Conservation (phyloP, 108 stramenopile genomes). For the Nitzschia sp. region DNA sequence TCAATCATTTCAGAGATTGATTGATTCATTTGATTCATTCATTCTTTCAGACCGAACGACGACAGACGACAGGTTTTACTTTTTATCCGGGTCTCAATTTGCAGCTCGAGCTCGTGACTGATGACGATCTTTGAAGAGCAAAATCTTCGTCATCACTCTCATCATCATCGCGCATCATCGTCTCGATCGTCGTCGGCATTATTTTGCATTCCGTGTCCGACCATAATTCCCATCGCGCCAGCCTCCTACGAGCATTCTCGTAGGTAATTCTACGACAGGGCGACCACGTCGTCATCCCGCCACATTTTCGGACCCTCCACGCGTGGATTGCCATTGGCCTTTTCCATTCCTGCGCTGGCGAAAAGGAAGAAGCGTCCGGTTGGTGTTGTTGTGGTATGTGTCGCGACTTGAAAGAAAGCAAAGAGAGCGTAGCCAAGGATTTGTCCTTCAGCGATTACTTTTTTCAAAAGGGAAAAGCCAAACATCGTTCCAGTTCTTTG, state of each 20-base stretch:
- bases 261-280: neutral
- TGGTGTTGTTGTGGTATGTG: too few species aligned
- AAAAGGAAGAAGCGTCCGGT: too few species aligned
- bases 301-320: neutral
- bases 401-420: too few species aligned
- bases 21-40: too few species aligned
- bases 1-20: too few species aligned
- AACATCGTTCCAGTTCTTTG: neutral
- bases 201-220: too few species aligned
- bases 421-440: too few species aligned
- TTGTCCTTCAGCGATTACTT: too few species aligned
- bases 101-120: neutral
- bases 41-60: too few species aligned
- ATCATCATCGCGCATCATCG: neutral
- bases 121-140: conserved; percentile 7
- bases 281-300: neutral
- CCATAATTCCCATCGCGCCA: too few species aligned
- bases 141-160: conserved; percentile 4
- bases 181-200: too few species aligned
- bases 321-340: neutral
- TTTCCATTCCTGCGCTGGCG: neutral
- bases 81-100: neutral
- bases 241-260: neutral
- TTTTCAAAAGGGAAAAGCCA: neutral
- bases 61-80: too few species aligned